phyloP scores from a whole-genome alignment of 495 filamentous ascomycete species.

The Talaromyces nanjingensis region DNA sequence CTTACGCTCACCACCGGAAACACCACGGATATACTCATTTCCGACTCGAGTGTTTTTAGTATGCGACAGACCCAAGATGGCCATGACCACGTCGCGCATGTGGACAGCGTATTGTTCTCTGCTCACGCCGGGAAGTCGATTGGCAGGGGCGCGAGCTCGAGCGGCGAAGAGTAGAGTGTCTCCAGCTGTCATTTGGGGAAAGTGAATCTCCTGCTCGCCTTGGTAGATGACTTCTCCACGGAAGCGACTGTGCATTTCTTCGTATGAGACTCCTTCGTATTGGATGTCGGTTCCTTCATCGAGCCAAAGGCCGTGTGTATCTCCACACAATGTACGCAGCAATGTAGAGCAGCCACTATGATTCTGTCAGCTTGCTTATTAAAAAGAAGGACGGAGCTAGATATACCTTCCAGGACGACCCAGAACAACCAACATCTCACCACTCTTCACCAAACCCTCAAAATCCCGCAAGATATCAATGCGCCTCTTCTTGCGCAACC shows the following conservation, averaged over 20 bases:
- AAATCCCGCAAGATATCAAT: conserved; percentile 72
- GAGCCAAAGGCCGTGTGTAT: conserved; percentile 66
- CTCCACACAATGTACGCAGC: conserved; percentile 63
- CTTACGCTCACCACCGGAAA: conserved; percentile 82
- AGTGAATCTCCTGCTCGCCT: conserved; percentile 60
- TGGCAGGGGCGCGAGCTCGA: conserved; percentile 42
- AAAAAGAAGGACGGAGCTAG: neutral
- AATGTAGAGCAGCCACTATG: conserved; percentile 62
- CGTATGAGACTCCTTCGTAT: conserved; percentile 64
- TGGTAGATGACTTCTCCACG: conserved; percentile 63
- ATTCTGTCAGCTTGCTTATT: conserved; percentile 8
- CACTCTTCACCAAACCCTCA: conserved; percentile 63
- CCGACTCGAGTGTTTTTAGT: conserved; percentile 53
- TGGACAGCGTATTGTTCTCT: conserved; percentile 40
- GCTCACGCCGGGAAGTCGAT: conserved; percentile 40
- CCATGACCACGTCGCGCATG: conserved; percentile 56
- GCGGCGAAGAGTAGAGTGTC: conserved; percentile 61
- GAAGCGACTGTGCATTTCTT: conserved; percentile 63
- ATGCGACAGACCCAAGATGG: conserved; percentile 53
- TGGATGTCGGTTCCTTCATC: conserved; percentile 51
- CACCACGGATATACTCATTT: conserved; percentile 78
- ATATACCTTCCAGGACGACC: conserved; percentile 59
- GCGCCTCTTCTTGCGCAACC: conserved; percentile 46
- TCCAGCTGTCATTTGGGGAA: conserved; percentile 59
- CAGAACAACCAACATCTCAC: conserved; percentile 77